Base-by-base conservation (phyloP, 306 rosid species). In the Benincasa hispida region DNA sequence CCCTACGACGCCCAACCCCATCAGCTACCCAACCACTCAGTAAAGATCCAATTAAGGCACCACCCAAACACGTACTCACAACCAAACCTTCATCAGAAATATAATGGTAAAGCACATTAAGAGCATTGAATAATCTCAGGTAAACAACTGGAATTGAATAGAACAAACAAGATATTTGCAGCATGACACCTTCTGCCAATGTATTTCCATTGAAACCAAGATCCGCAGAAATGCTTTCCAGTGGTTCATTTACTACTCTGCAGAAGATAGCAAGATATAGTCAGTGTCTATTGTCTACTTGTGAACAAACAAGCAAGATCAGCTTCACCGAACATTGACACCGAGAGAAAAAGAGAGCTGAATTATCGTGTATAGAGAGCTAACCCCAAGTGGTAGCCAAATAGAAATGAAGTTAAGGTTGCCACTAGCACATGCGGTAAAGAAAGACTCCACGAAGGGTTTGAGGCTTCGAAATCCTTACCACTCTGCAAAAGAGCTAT, bases 191-290 rank as follows among this genome's bases (percentile, higher is more conserved):
- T 91, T 94, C 98, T 59, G 97, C 96, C 90, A 94, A 25, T 72
- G 97, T 87, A 87, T 90, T 91, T 60, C 98, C 98, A 62, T 56
- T 86, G 87, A 94, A 94, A 78, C 97, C 96, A 81, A 94, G 98
- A 87, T 91, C 98, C 67, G 30, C 32, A 78, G 98, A 89, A 79
- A 94, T 94, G 86, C 89, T 90, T 85, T 91, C 98, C 41, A 94
- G 93, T 22, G 98, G 98, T 87, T 94, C 98, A 81, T 94, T 94
- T 74, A 91, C 97, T 66, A 94, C 97, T 58, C 98, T 94, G 89
- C 37, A 79, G 42, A 81, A 65, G 65, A 57, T 37, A 35, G 27
- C n/a, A 10, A 30, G 34, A 25, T 47, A 76, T 27, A 42, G 24
- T 59, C 72, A 76, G 17, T 24, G 51, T 59, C 53, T 17, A 57